Evolutionary conservation across 192 early-diverging fungal genomes (phyloP).

Genomic region (Coemansia sp.): DNA sequence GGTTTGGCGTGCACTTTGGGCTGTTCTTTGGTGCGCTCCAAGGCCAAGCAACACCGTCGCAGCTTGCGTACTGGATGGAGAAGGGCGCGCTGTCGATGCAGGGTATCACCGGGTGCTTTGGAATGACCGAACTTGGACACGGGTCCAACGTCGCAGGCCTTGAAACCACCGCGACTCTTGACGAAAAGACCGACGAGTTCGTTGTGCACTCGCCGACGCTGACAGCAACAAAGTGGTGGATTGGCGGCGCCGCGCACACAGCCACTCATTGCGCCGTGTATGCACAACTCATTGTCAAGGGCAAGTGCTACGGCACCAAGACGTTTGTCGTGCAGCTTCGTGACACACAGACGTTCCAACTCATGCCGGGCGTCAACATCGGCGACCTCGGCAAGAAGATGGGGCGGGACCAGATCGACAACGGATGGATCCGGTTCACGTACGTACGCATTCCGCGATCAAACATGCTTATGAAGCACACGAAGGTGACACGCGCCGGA

Average conservation of each 20-base stretch:
- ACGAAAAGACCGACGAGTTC: slow-evolving; percentile 81
- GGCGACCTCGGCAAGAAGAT: slow-evolving; percentile 95
- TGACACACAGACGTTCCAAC: slow-evolving; percentile 72
- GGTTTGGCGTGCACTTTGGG: slow-evolving; percentile 88
- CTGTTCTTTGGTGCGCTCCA: slow-evolving; percentile 86
- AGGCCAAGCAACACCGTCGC: slow-evolving; percentile 78
- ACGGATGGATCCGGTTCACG: slow-evolving; percentile 92
- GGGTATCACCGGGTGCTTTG: slow-evolving; percentile 86
- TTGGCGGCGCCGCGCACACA: slow-evolving; percentile 91
- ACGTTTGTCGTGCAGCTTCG: slow-evolving; percentile 88
- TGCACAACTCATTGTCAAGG: slow-evolving; percentile 81
- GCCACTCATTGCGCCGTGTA: slow-evolving; percentile 81
- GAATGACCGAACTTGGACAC: slow-evolving; percentile 91
- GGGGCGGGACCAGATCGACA: slow-evolving; percentile 88
- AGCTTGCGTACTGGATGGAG: slow-evolving; percentile 82
- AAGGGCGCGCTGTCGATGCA: slow-evolving; percentile 81
- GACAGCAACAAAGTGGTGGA: slow-evolving; percentile 95
- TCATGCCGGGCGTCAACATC: slow-evolving; percentile 84
- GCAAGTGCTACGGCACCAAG: slow-evolving; percentile 81
- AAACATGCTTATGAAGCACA: slow-evolving; percentile 93
- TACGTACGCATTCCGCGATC: slow-evolving; percentile 86
- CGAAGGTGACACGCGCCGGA: slow-evolving; percentile 79
- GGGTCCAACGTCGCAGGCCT: slow-evolving; percentile 90
- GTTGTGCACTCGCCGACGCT: slow-evolving; percentile 77
- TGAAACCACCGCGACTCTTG: slow-evolving; percentile 90